Percentiles rank a stretch among this genome's conserved stretches.
Conservation (phyloP, 1,284 basidiomycete genomes). For the Kwoniella shivajii region DNA sequence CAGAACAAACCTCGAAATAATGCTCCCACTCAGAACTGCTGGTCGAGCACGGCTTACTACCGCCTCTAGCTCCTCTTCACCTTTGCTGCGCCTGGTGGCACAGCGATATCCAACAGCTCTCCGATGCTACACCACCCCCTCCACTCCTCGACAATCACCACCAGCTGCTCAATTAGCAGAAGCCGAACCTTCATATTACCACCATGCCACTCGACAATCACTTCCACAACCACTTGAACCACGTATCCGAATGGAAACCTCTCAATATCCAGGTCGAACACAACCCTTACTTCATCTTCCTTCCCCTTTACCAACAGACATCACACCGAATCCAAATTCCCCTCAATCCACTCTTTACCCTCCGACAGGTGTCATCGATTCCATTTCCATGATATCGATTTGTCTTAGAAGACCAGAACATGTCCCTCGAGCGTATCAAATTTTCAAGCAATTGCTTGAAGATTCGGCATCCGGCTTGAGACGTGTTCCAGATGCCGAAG, state of each 20-base stretch:
- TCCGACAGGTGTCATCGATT: conserved; percentile 44
- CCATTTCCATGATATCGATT: conserved; percentile 49
- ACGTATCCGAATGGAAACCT: conserved; percentile 10
- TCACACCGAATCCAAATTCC: conserved; percentile 15
- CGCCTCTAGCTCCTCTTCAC: conserved; percentile 2
- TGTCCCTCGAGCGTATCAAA: conserved; percentile 48
- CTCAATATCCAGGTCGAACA: conserved; percentile 11
- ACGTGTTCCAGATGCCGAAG: conserved; percentile 39
- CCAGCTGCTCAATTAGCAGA: conserved; percentile 22
- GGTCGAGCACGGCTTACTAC: background rate
- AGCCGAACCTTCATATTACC: conserved; percentile 17
- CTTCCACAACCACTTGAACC: conserved; percentile 15
- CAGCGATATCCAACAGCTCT: background rate
- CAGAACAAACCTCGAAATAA: background rate
- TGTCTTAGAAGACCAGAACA: conserved; percentile 48
- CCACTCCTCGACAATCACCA: conserved; percentile 9
- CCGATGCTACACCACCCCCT: conserved; percentile 10
- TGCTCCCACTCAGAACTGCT: conserved; percentile 8
- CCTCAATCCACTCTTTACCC: conserved; percentile 42
- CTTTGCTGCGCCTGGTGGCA: background rate
- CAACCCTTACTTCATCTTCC: conserved; percentile 25
- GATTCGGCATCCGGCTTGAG: conserved; percentile 28
- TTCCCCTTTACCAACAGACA: conserved; percentile 33
- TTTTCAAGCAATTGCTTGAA: conserved; percentile 45
- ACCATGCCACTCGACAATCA: conserved; percentile 10